Evolutionary conservation across 768 basidiomycete species (phyloP).

Genomic region (Mycena vulgaris): DNA sequence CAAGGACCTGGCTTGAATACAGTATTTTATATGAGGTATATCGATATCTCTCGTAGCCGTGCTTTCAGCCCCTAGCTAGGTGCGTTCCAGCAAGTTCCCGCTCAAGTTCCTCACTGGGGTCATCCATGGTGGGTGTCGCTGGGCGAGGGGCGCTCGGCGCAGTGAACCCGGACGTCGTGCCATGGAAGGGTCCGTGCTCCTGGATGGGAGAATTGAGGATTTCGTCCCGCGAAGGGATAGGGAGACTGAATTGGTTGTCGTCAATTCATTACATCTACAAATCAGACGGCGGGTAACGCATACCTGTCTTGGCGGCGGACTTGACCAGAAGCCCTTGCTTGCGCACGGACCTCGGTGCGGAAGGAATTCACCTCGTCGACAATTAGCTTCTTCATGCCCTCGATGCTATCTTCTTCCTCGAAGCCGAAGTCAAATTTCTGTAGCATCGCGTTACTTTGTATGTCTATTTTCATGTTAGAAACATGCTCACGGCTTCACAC

Average conservation of each 20-base stretch:
- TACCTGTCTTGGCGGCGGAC: slow-evolving; percentile 86
- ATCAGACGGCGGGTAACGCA: slow-evolving; percentile 30
- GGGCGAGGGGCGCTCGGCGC: slow-evolving; percentile 60
- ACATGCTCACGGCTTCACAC: slow-evolving; percentile 76
- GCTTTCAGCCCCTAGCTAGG: slow-evolving; percentile 51
- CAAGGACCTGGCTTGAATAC: slow-evolving; percentile 23
- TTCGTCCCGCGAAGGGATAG: slow-evolving; percentile 86
- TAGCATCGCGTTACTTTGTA: slow-evolving; percentile 20
- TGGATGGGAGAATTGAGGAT: slow-evolving; percentile 83
- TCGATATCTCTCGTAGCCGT: neutral
- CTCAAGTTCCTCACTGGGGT: slow-evolving; percentile 89
- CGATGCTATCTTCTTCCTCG: slow-evolving; percentile 96
- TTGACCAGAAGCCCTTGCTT: slow-evolving; percentile 80
- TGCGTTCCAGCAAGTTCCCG: slow-evolving; percentile 87
- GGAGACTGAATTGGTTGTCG: slow-evolving; percentile 64
- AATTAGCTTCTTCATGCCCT: slow-evolving; percentile 97
- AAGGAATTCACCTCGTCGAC: slow-evolving; percentile 93
- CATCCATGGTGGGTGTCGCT: slow-evolving; percentile 84
- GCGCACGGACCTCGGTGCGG: slow-evolving; percentile 91
- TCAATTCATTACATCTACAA: slow-evolving; percentile 18
- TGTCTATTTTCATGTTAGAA: neutral
- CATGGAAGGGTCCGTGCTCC: slow-evolving; percentile 72
- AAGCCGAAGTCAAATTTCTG: slow-evolving; percentile 97
- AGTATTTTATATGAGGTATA: slow-evolving; percentile 36
- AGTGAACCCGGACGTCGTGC: slow-evolving; percentile 81